These are phyloP conservation scores for Fusarium sp. DNA, from an alignment of 2,329 filamentous ascomycete species.

Conservation along the genomic window DNA sequence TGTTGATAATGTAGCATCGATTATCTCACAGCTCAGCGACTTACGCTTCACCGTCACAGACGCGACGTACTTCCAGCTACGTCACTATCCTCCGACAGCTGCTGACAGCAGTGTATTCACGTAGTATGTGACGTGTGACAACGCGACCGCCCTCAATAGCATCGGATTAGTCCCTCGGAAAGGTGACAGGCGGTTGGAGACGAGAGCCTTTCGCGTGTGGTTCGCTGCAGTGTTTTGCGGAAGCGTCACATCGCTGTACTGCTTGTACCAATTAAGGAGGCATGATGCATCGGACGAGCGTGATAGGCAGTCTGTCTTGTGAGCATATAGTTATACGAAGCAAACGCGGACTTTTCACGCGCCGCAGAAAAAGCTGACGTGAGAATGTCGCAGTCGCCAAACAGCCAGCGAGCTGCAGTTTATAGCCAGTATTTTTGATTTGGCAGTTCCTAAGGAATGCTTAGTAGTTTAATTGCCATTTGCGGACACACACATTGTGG, in stretches of 20 bases:
- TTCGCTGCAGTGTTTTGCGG: constrained; percentile 14
- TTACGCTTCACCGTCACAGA: no score
- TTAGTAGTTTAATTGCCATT: constrained; percentile 20
- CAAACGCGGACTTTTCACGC: no score
- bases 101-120: constrained; percentile 12
- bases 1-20: neutral
- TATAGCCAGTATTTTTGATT: constrained; percentile 5
- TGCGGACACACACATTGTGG: constrained; percentile 5
- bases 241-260: constrained; percentile 19
- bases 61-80: constrained; percentile 1
- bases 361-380: constrained; percentile 18
- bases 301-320: constrained; percentile 16
- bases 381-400: constrained; percentile 6
- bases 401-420: constrained; percentile 19
- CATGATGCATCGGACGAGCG: neutral
- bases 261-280: constrained; percentile 15
- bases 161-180: constrained; percentile 32
- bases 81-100: constrained; percentile 25
- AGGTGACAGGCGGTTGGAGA: constrained; percentile 15
- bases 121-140: constrained; percentile 13
- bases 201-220: constrained; percentile 23
- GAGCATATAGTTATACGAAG: neutral
- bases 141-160: constrained; percentile 26
- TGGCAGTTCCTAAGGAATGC: constrained; percentile 23
- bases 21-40: neutral